A percentile compares a stretch with the other conserved stretches of the same genome.
Evolutionary conservation across 2,329 filamentous ascomycete species (phyloP).

Genomic region (Cercospora berteroae): DNA sequence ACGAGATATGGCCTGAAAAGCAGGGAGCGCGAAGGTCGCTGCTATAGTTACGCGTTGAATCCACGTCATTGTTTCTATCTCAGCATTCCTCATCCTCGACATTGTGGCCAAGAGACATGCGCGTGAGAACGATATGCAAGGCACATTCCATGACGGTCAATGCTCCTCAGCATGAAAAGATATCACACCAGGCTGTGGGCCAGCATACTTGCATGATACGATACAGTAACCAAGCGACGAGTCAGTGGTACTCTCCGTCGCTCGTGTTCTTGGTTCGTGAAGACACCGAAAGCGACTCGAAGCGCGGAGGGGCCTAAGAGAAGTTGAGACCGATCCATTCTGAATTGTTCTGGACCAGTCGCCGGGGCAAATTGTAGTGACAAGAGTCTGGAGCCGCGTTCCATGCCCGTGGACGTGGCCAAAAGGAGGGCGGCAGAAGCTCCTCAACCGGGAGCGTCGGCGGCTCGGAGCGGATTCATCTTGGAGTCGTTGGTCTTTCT

Average conservation of each 20-base stretch:
- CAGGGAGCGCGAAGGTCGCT: not conserved
- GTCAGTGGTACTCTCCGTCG: not conserved
- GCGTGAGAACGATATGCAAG: not conserved
- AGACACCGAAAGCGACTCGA: not conserved
- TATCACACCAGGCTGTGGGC: not conserved
- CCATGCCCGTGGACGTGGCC: not conserved
- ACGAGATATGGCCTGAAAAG: not conserved
- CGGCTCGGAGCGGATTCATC: not conserved
- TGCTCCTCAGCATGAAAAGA: not conserved
- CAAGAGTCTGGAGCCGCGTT: not conserved
- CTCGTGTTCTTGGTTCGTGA: not conserved
- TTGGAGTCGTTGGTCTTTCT: not conserved
- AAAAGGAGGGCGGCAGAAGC: not conserved
- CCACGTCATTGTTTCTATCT: conserved; percentile 7
- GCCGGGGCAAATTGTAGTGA: not conserved
- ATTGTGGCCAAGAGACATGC: not conserved
- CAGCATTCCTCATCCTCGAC: conserved; percentile 4
- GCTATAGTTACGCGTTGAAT: not conserved
- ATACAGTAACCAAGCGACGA: not conserved
- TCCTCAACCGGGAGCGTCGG: not conserved
- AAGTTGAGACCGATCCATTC: not conserved
- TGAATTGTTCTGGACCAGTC: not conserved
- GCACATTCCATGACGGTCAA: conserved; percentile 5
- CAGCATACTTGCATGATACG: not conserved
- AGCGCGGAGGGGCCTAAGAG: not conserved